Conservation (phyloP, 2,329 filamentous ascomycete genomes). For the Diaporthe ampelina region DNA sequence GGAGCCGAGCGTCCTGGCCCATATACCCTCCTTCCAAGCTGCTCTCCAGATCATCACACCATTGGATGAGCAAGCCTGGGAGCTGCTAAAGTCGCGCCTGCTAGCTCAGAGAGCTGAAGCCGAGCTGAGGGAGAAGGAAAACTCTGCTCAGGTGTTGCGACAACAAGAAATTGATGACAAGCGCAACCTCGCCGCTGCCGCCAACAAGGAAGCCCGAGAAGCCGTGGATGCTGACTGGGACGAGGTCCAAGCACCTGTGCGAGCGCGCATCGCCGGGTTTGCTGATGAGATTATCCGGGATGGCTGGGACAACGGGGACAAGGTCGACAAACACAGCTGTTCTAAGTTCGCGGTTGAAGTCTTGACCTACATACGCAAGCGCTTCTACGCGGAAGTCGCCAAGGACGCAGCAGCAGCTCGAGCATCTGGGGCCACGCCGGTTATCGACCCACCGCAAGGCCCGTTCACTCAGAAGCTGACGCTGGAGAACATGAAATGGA, state of each 20-base stretch:
- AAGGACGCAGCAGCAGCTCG: slow-evolving; percentile 64
- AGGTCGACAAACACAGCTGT: slow-evolving; percentile 73
- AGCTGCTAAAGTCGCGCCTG: slow-evolving; percentile 75
- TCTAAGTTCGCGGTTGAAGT: slow-evolving; percentile 80
- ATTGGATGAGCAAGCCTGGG: slow-evolving; percentile 79
- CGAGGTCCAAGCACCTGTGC: slow-evolving; percentile 75
- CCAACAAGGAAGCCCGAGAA: slow-evolving; percentile 67
- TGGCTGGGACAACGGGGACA: slow-evolving; percentile 74
- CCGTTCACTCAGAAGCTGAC: slow-evolving; percentile 75
- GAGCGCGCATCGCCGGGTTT: slow-evolving; percentile 73
- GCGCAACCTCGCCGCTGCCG: slow-evolving; percentile 43
- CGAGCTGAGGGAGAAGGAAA: slow-evolving; percentile 68
- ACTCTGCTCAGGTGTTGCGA: slow-evolving; percentile 45
- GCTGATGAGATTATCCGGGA: slow-evolving; percentile 79
- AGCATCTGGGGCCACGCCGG: slow-evolving; percentile 60
- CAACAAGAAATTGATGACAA: slow-evolving; percentile 41
- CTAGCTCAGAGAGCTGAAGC: slow-evolving; percentile 75
- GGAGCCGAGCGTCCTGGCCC: slow-evolving; percentile 70
- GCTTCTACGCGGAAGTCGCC: slow-evolving; percentile 74
- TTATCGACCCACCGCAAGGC: slow-evolving; percentile 64
- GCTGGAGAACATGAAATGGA: slow-evolving; percentile 88
- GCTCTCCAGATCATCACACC: slow-evolving; percentile 78
- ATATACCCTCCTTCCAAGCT: slow-evolving; percentile 81
- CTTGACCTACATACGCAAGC: slow-evolving; percentile 74
- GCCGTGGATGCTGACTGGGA: slow-evolving; percentile 79